Percentiles rank a stretch among this genome's conserved stretches.
Conservation (phyloP, 768 basidiomycete genomes). For the Psilocybe cyanescens region DNA sequence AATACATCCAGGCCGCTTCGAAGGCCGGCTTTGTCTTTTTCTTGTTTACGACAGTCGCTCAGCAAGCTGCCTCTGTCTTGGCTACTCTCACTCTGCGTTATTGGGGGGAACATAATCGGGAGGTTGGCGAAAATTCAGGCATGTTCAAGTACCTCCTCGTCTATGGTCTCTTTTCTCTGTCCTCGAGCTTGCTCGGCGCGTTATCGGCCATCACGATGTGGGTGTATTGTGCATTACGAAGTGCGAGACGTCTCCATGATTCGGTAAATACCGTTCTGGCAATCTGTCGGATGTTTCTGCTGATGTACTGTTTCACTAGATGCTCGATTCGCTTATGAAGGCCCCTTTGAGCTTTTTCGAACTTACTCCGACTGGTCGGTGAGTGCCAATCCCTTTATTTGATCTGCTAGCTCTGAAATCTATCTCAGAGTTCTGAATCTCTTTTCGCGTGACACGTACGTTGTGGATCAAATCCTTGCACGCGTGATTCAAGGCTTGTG, state of each 20-base stretch:
- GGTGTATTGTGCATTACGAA: slow-evolving; percentile 77
- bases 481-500: slow-evolving; percentile 75
- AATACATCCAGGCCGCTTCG: slow-evolving; percentile 83
- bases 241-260: slow-evolving; percentile 79
- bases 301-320: slow-evolving; percentile 41
- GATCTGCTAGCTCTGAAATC: not conserved
- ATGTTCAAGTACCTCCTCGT: slow-evolving; percentile 62
- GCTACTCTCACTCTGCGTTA: slow-evolving; percentile 71
- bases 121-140: slow-evolving; percentile 57
- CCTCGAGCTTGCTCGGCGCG: slow-evolving; percentile 56
- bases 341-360: slow-evolving; percentile 92
- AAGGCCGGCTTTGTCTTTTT: slow-evolving; percentile 70
- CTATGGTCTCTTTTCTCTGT: slow-evolving; percentile 71
- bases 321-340: slow-evolving; percentile 79
- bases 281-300: not conserved
- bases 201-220: slow-evolving; percentile 68
- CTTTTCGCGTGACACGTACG: slow-evolving; percentile 88
- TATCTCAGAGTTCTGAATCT: slow-evolving; percentile 76
- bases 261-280: slow-evolving; percentile 44
- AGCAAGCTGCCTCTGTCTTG: slow-evolving; percentile 64
- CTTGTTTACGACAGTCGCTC: slow-evolving; percentile 52
- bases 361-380: slow-evolving; percentile 84
- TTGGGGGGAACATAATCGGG: slow-evolving; percentile 83
- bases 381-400: slow-evolving; percentile 16
- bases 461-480: slow-evolving; percentile 83